Conservation (phyloP, 768 basidiomycete genomes). For the Mycena amicta region DNA sequence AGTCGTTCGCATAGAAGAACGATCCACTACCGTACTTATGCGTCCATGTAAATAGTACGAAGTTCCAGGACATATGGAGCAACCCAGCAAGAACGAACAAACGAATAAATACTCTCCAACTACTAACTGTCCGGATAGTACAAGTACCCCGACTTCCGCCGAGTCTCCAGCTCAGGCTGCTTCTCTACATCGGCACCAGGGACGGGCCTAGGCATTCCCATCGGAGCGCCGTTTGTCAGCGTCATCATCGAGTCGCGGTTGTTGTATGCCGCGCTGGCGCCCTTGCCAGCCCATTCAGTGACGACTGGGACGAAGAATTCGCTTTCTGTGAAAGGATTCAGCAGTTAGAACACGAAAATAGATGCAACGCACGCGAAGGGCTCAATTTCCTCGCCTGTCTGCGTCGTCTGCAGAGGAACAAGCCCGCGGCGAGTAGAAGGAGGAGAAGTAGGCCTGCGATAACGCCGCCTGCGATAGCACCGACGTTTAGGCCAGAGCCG, state of each 20-base stretch:
- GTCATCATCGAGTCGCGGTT: constrained; percentile 3
- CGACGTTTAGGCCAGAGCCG: neutral
- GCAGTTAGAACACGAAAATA: neutral
- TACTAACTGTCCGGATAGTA: neutral
- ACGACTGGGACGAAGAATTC: neutral
- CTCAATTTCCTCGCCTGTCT: neutral
- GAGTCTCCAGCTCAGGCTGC: neutral
- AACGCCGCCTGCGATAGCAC: neutral
- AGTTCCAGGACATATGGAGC: no score
- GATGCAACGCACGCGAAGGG: neutral
- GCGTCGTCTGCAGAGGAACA: neutral
- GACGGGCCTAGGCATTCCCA: no score
- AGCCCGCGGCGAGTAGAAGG: neutral
- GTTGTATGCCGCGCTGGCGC: neutral
- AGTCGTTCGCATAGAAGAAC: no score
- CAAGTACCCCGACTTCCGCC: neutral
- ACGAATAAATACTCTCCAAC: no score
- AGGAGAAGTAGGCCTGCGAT: neutral
- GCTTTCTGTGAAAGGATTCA: neutral
- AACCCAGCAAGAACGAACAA: no score
- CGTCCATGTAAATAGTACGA: no score
- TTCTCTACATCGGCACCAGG: neutral
- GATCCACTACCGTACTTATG: no score
- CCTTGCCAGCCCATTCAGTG: neutral
- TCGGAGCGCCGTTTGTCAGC: neutral